These are phyloP conservation scores for Mortierella sp. DNA, from an alignment of 371 early-diverging fungal genomes.

Conservation along the genomic window DNA sequence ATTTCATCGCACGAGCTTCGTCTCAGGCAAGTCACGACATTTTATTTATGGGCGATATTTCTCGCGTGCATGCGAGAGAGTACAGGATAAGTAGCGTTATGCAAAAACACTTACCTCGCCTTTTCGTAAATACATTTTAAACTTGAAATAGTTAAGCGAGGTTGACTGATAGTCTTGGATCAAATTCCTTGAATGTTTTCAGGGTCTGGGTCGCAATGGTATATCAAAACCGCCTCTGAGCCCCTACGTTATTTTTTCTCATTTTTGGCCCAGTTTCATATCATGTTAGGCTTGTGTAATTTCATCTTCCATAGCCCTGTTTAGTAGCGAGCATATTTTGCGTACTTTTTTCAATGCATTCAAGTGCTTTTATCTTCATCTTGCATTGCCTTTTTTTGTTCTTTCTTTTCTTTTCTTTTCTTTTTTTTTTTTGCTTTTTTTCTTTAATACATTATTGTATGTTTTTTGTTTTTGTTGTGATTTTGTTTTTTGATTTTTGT, in stretches of 20 bases:
- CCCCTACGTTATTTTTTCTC: background rate
- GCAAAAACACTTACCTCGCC: background rate
- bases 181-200: background rate
- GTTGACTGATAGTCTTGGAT: background rate
- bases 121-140: too few relatives aligned
- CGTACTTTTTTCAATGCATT: background rate
- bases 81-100: too few relatives aligned
- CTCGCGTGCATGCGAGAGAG: background rate
- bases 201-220: background rate
- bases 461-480: slow-evolving; percentile 5
- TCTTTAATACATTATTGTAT: background rate
- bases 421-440: slow-evolving; percentile 6
- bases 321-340: background rate
- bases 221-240: background rate
- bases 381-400: slow-evolving; percentile 15
- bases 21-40: background rate
- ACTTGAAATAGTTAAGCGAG: too few relatives aligned
- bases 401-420: slow-evolving; percentile 14
- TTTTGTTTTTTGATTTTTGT: slow-evolving; percentile 2
- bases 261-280: background rate
- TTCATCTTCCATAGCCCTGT: background rate
- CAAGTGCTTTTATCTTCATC: slow-evolving; percentile 1
- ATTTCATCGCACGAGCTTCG: slow-evolving; percentile 1
- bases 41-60: background rate
- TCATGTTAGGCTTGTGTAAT: background rate